A percentile compares a stretch with the other conserved stretches of the same genome.
These are phyloP conservation scores for Leishmania arabica DNA, from an alignment of 208 protist genomes.

Conservation along the genomic window DNA sequence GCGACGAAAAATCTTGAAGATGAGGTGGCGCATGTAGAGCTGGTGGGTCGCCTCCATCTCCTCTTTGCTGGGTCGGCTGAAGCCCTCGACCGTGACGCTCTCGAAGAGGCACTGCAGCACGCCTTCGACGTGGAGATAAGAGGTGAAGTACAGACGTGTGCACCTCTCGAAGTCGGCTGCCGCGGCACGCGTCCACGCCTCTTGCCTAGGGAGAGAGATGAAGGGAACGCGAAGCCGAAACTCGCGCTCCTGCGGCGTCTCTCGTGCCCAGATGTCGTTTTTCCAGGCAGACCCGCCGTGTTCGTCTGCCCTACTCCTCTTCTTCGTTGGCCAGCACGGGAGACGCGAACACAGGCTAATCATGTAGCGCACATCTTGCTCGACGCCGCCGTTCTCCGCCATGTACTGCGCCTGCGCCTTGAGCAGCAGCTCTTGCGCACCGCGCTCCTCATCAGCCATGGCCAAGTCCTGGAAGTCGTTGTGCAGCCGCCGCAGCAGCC, in stretches of 20 bases:
- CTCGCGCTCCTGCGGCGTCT: slow-evolving; percentile 40
- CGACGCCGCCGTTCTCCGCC: slow-evolving; percentile 43
- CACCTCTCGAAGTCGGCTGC: slow-evolving; percentile 16
- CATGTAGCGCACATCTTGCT: slow-evolving; percentile 46
- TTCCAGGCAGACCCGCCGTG: slow-evolving; percentile 7
- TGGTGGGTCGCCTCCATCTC: slow-evolving; percentile 50
- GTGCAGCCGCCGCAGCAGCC: slow-evolving; percentile 39
- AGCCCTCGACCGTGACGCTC: slow-evolving; percentile 43
- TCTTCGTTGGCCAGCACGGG: slow-evolving; percentile 12
- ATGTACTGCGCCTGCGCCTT: slow-evolving; percentile 51
- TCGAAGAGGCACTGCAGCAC: slow-evolving; percentile 58
- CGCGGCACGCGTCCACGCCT: slow-evolving; percentile 8
- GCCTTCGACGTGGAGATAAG: slow-evolving; percentile 53
- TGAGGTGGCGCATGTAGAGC: slow-evolving; percentile 65
- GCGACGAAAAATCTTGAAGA: slow-evolving; percentile 62
- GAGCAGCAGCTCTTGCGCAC: slow-evolving; percentile 39
- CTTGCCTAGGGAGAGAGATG: slow-evolving; percentile 36
- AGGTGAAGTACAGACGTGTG: slow-evolving; percentile 59
- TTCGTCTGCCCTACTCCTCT: not conserved
- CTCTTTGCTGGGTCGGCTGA: slow-evolving; percentile 43
- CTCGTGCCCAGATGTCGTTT: slow-evolving; percentile 3
- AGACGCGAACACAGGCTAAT: slow-evolving; percentile 30
- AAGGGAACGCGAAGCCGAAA: slow-evolving; percentile 57
- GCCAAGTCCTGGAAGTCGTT: slow-evolving; percentile 45
- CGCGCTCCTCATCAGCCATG: slow-evolving; percentile 35